These are phyloP conservation scores for Vachellia collinsii DNA, from an alignment of 306 rosid genomes.

Conservation along the genomic window DNA sequence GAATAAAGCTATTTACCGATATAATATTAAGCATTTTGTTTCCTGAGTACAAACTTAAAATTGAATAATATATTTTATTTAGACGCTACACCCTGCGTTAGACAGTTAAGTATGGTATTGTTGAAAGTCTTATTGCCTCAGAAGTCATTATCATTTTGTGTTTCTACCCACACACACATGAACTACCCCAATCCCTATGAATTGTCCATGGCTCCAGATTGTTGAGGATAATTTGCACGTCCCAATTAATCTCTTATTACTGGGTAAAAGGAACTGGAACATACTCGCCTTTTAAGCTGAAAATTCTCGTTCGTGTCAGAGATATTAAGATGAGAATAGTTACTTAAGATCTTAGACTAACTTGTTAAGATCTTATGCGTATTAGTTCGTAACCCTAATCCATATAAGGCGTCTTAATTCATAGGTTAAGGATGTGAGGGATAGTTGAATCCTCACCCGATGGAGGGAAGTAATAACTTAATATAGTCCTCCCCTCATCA, in stretches of 20 bases:
- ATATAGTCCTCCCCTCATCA: no score
- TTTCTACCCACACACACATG: not conserved
- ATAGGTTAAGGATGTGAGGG: no score
- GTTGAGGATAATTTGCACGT: not conserved
- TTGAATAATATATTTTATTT: no score
- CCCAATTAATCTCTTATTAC: not conserved
- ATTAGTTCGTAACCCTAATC: no score
- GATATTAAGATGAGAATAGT: no score
- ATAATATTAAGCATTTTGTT: not conserved
- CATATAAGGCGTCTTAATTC: no score
- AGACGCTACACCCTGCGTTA: not conserved
- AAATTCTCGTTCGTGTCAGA: not conserved
- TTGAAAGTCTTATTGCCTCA: not conserved
- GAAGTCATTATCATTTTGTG: not conserved
- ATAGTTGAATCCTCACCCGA: no score
- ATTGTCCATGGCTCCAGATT: not conserved
- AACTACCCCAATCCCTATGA: not conserved
- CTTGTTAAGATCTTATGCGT: no score
- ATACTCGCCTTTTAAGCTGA: not conserved
- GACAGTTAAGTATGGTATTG: not conserved
- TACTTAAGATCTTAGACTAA: no score
- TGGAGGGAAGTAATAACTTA: no score
- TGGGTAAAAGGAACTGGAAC: not conserved
- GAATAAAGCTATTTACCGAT: not conserved
- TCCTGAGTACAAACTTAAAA: not conserved